Percentiles rank a stretch among this genome's conserved stretches.
phyloP scores from a whole-genome alignment of 2,329 filamentous ascomycete genomes.

The Knufia petricola region DNA sequence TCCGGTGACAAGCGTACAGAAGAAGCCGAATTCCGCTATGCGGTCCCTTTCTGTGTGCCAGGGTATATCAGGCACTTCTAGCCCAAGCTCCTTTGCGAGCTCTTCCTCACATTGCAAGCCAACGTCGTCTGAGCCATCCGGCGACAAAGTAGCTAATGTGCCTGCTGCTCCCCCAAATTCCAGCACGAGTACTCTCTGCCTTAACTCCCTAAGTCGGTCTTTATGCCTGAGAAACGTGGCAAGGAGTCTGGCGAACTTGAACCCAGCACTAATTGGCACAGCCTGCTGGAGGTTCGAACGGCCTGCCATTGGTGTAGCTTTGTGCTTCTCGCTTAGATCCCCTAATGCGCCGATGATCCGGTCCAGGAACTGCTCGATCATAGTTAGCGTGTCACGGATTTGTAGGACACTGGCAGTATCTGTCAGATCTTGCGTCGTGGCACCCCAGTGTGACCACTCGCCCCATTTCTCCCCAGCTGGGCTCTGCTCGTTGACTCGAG shows the following conservation, averaged over 20 bases:
- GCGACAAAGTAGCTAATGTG: conserved; percentile 19
- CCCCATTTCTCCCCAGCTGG: conserved; percentile 14
- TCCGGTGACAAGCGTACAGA: conserved; percentile 18
- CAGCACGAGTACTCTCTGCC: conserved; percentile 15
- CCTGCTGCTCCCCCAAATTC: conserved; percentile 22
- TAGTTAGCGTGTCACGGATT: conserved; percentile 19
- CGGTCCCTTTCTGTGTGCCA: conserved; percentile 22
- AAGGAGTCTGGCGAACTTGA: conserved; percentile 19
- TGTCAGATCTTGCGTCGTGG: conserved; percentile 22
- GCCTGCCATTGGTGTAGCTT: conserved; percentile 20
- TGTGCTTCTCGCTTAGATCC: conserved; percentile 13
- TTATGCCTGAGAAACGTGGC: conserved; percentile 20
- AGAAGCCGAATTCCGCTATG: conserved; percentile 19
- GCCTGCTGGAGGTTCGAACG: conserved; percentile 22
- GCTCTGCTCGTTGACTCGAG: conserved; percentile 14
- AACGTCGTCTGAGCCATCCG: conserved; percentile 11
- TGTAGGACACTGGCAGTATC: conserved; percentile 22
- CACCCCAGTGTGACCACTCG: conserved; percentile 22
- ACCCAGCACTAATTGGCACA: conserved; percentile 21
- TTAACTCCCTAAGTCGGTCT: conserved; percentile 17
- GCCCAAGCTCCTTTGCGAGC: conserved; percentile 18
- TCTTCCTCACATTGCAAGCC: conserved; percentile 19
- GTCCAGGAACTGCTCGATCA: conserved; percentile 16
- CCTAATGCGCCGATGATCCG: conserved; percentile 14
- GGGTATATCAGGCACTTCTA: conserved; percentile 18